Evolutionary conservation across 2,329 filamentous ascomycete species (phyloP), one percentile per base, ranked within the genome.

Genomic region (Apiospora phragmitis): DNA sequence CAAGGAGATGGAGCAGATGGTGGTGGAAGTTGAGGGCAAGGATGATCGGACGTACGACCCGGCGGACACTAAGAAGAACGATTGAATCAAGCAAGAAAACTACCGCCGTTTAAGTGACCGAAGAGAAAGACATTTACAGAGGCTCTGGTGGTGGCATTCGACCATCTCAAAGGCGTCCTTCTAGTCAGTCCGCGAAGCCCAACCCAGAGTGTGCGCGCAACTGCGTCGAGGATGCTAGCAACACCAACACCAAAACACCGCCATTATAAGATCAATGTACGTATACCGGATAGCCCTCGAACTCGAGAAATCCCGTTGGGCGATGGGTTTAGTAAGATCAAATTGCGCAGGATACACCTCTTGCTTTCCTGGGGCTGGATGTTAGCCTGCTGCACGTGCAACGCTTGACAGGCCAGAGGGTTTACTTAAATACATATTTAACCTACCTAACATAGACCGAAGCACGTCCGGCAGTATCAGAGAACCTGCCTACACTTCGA

Each of bases 1-100:
- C 72, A 86, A 88, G 79, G 92, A 92, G 80, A 94, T 94, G 85
- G 93, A 96, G 81, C 85, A 85, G 76, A 90, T 94, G 73, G 89
- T 94, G 71, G 87, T 91, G 80, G 88, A 93, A 78, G 93, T 97
- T 55, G 87, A 89, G 77, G 87, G 86, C 66, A 74, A 75, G n/a
- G 87, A 89, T 71, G 86, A 87, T 74, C 84, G 87, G 59, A 83
- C 80, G 8, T 89, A 89, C 75, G 79, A 80, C 24, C 71, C 77
- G 4, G 59, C 47, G n/a, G 77, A 75, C 9, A 79, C 78, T 38
- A 88, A 88, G 82, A 88, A 88, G 83, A 82, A 77, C 69, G 80
- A 80, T 69, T 83, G n/a, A 67, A 45, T 4, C n/a, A 21, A 32
- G 21, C 11, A n/a, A n/a, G n/a, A n/a, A n/a, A n/a, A 3, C 9